Conservation (phyloP, 2,329 filamentous ascomycete genomes). For the Nigrospora osmanthi region DNA sequence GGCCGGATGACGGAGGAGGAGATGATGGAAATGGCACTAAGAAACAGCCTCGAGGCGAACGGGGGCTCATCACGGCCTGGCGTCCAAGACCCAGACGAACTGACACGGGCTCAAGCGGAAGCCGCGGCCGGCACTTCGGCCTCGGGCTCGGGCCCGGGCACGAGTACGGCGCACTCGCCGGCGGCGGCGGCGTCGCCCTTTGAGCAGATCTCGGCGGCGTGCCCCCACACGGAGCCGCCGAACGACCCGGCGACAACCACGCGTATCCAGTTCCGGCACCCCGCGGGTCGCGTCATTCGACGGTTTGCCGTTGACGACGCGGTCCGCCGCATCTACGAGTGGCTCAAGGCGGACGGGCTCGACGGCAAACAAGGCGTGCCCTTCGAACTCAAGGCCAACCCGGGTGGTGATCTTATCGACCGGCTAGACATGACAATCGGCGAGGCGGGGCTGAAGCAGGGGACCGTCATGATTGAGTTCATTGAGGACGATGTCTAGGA, state of each 20-base stretch:
- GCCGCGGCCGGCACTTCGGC: slow-evolving; percentile 10
- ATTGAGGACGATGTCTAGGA: slow-evolving; percentile 43
- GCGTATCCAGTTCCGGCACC: slow-evolving; percentile 86
- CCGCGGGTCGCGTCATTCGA: slow-evolving; percentile 76
- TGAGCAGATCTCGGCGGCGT: slow-evolving; percentile 60
- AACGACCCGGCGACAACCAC: slow-evolving; percentile 66
- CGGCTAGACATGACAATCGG: slow-evolving; percentile 66
- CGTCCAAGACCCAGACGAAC: slow-evolving; percentile 74
- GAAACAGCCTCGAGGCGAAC: slow-evolving; percentile 69
- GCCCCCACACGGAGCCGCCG: slow-evolving; percentile 71
- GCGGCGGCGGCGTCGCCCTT: slow-evolving; percentile 42
- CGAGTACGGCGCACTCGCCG: slow-evolving; percentile 12
- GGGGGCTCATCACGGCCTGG: slow-evolving; percentile 37
- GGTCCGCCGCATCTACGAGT: slow-evolving; percentile 85
- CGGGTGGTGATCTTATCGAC: slow-evolving; percentile 72
- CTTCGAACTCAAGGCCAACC: slow-evolving; percentile 85
- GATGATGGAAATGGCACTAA: slow-evolving; percentile 88
- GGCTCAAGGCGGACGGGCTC: slow-evolving; percentile 83
- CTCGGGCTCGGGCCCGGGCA: not conserved
- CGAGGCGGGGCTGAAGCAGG: slow-evolving; percentile 81
- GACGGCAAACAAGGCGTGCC: slow-evolving; percentile 69
- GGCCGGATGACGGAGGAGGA: slow-evolving; percentile 93
- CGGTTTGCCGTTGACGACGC: slow-evolving; percentile 72
- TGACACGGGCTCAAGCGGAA: slow-evolving; percentile 60
- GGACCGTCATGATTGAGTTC: slow-evolving; percentile 93